A percentile compares a stretch with the other conserved stretches of the same genome.
These are phyloP conservation scores for Spinellus fusiger DNA, from an alignment of 192 early-diverging fungal species.

Conservation along the genomic window DNA sequence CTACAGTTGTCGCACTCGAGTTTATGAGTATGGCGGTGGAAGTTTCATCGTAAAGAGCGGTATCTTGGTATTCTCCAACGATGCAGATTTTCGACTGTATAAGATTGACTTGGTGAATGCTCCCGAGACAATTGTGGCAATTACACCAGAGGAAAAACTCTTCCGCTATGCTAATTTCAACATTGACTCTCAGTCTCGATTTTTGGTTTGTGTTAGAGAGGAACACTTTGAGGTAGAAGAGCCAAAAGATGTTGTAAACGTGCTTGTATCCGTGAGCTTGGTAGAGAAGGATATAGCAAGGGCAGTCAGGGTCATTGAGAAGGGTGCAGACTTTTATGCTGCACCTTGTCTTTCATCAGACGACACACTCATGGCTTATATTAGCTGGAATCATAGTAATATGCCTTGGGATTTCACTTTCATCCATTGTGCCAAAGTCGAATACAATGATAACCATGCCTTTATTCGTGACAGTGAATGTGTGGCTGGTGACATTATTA, in stretches of 20 bases:
- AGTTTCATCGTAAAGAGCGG: slow-evolving; percentile 49
- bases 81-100: slow-evolving; percentile 50
- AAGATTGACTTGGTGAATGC: slow-evolving; percentile 30
- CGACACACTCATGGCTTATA: slow-evolving; percentile 49
- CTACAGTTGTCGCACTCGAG: slow-evolving; percentile 62
- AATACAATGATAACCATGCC: slow-evolving; percentile 3
- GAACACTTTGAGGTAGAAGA: slow-evolving; percentile 57
- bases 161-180: slow-evolving; percentile 61
- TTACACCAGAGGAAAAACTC: slow-evolving; percentile 41
- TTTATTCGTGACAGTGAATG: not conserved
- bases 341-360: slow-evolving; percentile 48
- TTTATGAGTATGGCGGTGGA: slow-evolving; percentile 77
- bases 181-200: slow-evolving; percentile 49
- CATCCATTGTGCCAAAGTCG: slow-evolving; percentile 41
- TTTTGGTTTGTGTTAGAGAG: slow-evolving; percentile 62
- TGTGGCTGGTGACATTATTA: slow-evolving; percentile 36
- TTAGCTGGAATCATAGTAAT: slow-evolving; percentile 66
- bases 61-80: slow-evolving; percentile 58
- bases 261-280: slow-evolving; percentile 52
- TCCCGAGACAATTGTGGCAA: slow-evolving; percentile 20
- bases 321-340: slow-evolving; percentile 62
- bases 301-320: slow-evolving; percentile 43
- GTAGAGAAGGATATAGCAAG: slow-evolving; percentile 7
- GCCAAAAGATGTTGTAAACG: slow-evolving; percentile 48
- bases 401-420: slow-evolving; percentile 78